Percentiles rank a stretch among this genome's conserved stretches.
Evolutionary conservation across 805 yeast genomes (phyloP).

Genomic region (Saccharomycopsis guyanensis): DNA sequence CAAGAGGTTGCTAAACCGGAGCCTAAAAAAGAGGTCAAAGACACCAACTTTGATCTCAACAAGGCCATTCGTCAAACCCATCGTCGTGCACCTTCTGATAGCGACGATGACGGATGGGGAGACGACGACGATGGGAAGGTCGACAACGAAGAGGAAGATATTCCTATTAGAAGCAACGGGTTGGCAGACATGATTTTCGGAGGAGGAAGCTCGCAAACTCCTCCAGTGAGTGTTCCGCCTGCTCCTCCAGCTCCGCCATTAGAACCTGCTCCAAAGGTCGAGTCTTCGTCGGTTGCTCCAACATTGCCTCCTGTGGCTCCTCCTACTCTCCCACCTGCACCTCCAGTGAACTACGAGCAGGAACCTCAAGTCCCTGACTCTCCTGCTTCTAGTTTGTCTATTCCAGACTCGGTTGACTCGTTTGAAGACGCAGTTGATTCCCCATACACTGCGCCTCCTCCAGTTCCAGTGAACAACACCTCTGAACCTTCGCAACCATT

Average conservation of each 20-base stretch:
- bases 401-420: conserved; percentile 21
- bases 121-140: conserved; percentile 17
- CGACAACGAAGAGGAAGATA: conserved; percentile 19
- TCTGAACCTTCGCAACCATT: background rate
- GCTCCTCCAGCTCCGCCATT: conserved; percentile 7
- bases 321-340: background rate
- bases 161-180: conserved; percentile 18
- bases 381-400: conserved; percentile 18
- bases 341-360: background rate
- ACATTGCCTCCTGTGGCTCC: conserved; percentile 1
- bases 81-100: conserved; percentile 3
- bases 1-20: background rate
- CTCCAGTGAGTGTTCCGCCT: background rate
- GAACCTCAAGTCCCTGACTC: conserved; percentile 7
- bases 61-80: conserved; percentile 15
- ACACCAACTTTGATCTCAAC: conserved; percentile 14
- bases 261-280: background rate
- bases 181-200: conserved; percentile 19
- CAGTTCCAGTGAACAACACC: background rate
- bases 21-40: background rate
- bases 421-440: conserved; percentile 18
- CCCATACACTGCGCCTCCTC: background rate
- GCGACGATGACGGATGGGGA: conserved; percentile 20
- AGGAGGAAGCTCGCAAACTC: conserved; percentile 7
- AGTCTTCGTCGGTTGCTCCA: background rate